Conservation (phyloP, 2,329 filamentous ascomycete species). For the Talaromyces sp. region DNA sequence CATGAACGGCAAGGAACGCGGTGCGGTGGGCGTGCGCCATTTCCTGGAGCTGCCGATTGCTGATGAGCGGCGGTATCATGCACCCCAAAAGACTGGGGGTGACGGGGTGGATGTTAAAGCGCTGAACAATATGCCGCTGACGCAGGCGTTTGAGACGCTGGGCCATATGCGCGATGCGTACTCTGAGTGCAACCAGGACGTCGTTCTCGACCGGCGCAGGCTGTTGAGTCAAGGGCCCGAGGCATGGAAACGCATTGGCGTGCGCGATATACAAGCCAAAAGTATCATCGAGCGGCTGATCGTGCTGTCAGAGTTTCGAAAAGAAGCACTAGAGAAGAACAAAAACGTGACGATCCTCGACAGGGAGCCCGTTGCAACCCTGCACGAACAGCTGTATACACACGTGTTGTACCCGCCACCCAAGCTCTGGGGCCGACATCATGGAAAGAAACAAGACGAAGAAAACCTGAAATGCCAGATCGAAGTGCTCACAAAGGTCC, state of each 20-base stretch:
- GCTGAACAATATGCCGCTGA: conserved; percentile 21
- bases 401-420: conserved; percentile 34
- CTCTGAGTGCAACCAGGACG: conserved; percentile 29
- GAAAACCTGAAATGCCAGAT: conserved; percentile 43
- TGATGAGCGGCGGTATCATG: conserved; percentile 25
- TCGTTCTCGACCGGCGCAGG: conserved; percentile 30
- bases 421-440: conserved; percentile 14
- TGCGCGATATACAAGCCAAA: conserved; percentile 32
- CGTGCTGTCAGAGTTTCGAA: conserved; percentile 27
- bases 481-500: conserved; percentile 36
- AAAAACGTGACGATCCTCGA: conserved; percentile 32
- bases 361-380: conserved; percentile 23
- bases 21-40: conserved; percentile 43
- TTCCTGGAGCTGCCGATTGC: conserved; percentile 44
- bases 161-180: conserved; percentile 30
- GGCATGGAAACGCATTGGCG: conserved; percentile 38
- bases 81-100: conserved; percentile 14
- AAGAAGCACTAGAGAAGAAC: conserved; percentile 26
- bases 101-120: conserved; percentile 15
- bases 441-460: conserved; percentile 12
- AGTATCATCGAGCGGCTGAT: conserved; percentile 31
- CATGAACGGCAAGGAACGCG: conserved; percentile 40
- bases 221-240: conserved; percentile 33
- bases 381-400: conserved; percentile 32
- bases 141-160: conserved; percentile 30